Percentiles rank a stretch among this genome's conserved stretches.
phyloP scores from a whole-genome alignment of 257 asterid species.

The Forsythia suspensa region DNA sequence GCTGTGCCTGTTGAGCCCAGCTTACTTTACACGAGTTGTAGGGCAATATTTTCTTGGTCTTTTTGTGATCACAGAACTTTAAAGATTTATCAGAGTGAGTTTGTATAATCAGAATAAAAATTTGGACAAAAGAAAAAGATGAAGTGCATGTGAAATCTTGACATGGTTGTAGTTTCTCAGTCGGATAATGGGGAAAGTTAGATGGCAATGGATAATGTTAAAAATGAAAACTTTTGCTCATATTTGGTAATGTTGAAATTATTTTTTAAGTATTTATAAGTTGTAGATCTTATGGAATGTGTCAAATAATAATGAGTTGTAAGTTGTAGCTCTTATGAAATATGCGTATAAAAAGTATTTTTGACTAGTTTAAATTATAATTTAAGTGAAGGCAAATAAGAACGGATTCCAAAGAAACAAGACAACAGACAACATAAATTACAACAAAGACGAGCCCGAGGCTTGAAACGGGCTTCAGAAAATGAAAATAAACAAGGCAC shows the following conservation, averaged over 20 bases:
- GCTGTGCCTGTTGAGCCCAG: neutral
- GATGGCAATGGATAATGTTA: neutral
- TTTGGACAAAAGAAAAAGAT: neutral
- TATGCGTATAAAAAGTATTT: too few relatives aligned
- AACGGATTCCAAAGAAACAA: constrained; percentile 18
- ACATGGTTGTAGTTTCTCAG: neutral
- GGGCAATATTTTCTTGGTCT: neutral
- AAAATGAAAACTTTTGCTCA: neutral
- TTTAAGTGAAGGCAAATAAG: neutral
- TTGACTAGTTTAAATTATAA: too few relatives aligned
- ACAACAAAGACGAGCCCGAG: constrained; percentile 12
- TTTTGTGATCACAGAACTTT: neutral
- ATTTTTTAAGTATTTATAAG: too few relatives aligned
- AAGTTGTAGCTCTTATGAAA: too few relatives aligned
- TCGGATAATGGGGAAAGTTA: too few relatives aligned
- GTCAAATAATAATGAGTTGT: too few relatives aligned
- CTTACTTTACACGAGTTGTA: neutral
- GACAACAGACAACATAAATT: constrained; percentile 13
- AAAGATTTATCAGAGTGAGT: neutral
- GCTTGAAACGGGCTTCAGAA: constrained; percentile 11
- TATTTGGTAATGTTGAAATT: too few relatives aligned
- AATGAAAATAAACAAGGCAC: constrained; percentile 19
- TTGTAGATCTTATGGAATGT: too few relatives aligned
- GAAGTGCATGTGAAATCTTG: neutral
- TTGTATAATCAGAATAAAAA: neutral